Evolutionary conservation across 169 alveolate genomes (phyloP).

Genomic region (Neospora caninum): DNA sequence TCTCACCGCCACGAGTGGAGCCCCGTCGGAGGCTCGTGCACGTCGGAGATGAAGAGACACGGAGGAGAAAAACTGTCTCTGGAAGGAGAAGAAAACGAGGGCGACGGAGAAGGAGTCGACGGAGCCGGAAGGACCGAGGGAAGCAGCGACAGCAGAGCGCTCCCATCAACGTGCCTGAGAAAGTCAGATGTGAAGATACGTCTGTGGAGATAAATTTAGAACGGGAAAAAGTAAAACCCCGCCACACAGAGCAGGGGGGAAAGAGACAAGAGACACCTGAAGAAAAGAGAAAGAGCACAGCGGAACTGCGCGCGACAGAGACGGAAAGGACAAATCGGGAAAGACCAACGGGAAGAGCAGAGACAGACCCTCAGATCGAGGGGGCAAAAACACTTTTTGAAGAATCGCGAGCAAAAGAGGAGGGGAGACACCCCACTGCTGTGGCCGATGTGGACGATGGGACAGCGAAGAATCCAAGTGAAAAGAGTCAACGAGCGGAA

Average conservation of each 20-base stretch:
- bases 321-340: neutral
- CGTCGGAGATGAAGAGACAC: conserved; percentile 17
- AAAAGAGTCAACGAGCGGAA: neutral
- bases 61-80: neutral
- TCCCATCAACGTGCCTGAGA: conserved; percentile 10
- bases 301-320: neutral
- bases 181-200: neutral
- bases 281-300: neutral
- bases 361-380: no score
- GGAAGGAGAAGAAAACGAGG: conserved; percentile 5
- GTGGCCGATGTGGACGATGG: no score
- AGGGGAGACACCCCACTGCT: no score
- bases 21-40: neutral
- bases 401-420: no score
- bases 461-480: neutral
- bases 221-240: no score
- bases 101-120: conserved; percentile 4
- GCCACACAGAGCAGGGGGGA: no score
- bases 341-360: no score
- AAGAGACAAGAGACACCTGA: no score
- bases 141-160: conserved; percentile 2
- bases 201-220: neutral
- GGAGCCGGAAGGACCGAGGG: neutral
- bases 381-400: no score
- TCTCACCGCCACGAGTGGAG: neutral